phyloP scores from a whole-genome alignment of 2,329 filamentous ascomycete genomes.

The Claviceps sp. region DNA sequence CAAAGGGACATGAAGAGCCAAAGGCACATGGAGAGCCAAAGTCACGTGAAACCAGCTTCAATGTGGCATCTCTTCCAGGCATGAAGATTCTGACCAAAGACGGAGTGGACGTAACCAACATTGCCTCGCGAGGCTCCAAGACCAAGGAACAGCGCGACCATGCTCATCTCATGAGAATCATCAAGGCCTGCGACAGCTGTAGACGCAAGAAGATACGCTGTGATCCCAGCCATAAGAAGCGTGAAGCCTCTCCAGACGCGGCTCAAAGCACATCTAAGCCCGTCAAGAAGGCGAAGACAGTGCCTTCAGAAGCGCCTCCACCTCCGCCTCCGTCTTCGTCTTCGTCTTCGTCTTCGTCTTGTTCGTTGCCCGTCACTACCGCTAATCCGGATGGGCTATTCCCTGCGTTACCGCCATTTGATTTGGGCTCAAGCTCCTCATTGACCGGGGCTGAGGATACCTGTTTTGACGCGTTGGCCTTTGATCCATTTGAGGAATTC shows the following conservation, averaged over 20 bases:
- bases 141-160: conserved; percentile 56
- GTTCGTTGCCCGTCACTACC: conserved; percentile 2
- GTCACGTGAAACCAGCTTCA: conserved; percentile 11
- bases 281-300: conserved; percentile 28
- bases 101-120: conserved; percentile 48
- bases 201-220: conserved; percentile 50
- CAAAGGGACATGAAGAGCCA: conserved; percentile 11
- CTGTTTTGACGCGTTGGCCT: conserved; percentile 5
- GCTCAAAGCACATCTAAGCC: conserved; percentile 19
- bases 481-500: conserved; percentile 32
- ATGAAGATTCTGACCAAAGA: conserved; percentile 56
- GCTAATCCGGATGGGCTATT: neutral
- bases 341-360: conserved; percentile 11
- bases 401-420: conserved; percentile 6
- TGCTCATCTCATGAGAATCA: conserved; percentile 52
- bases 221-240: conserved; percentile 45
- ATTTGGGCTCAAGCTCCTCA: conserved; percentile 11
- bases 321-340: conserved; percentile 10
- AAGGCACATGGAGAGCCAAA: conserved; percentile 11
- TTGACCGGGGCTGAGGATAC: conserved; percentile 11
- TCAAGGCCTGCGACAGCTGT: conserved; percentile 53
- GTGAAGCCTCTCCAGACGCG: conserved; percentile 19
- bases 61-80: conserved; percentile 43
- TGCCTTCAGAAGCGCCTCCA: conserved; percentile 8
- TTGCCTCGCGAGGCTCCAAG: conserved; percentile 48